Percentiles rank a stretch among this genome's conserved stretches.
These are phyloP conservation scores for Pyricularia sp. DNA, from an alignment of 2,329 filamentous ascomycete species.

Conservation along the genomic window DNA sequence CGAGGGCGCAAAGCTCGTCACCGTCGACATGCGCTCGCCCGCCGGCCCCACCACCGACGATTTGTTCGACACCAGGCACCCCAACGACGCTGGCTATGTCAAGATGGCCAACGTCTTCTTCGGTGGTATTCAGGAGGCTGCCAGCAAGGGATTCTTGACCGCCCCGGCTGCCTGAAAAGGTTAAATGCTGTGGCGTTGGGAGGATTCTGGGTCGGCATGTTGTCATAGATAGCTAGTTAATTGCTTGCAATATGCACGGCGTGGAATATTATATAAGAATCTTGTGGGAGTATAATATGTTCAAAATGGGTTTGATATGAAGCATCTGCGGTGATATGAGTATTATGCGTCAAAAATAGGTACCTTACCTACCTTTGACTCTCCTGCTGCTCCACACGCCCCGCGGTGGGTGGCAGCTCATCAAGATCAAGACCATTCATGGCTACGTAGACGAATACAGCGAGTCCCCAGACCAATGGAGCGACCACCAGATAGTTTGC, in stretches of 20 bases:
- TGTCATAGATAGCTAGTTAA: not conserved
- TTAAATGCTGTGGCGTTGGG: not conserved
- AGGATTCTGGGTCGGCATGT: not conserved
- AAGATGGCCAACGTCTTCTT: conserved; percentile 11
- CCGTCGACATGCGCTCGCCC: conserved; percentile 14
- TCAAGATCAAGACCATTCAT: not conserved
- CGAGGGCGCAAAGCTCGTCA: conserved; percentile 10
- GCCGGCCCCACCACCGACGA: conserved; percentile 10
- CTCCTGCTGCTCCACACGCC: not conserved
- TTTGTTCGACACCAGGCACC: conserved; percentile 9
- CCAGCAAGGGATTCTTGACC: conserved; percentile 9
- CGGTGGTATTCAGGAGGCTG: conserved; percentile 9
- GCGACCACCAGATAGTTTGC: not conserved
- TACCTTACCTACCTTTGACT: not conserved
- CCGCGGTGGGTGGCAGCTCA: not conserved
- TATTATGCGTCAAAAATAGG: too few relatives aligned
- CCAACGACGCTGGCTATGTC: conserved; percentile 8
- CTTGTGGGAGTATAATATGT: too few relatives aligned
- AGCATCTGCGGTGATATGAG: not conserved
- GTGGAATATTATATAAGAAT: not conserved
- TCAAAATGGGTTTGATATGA: too few relatives aligned
- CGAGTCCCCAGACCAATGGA: not conserved
- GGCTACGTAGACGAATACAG: not conserved
- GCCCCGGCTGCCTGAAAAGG: not conserved
- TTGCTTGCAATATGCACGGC: not conserved